Evolutionary conservation across 352 stramenopile genomes (phyloP).

Genomic region (Phytopythium mirpurense): DNA sequence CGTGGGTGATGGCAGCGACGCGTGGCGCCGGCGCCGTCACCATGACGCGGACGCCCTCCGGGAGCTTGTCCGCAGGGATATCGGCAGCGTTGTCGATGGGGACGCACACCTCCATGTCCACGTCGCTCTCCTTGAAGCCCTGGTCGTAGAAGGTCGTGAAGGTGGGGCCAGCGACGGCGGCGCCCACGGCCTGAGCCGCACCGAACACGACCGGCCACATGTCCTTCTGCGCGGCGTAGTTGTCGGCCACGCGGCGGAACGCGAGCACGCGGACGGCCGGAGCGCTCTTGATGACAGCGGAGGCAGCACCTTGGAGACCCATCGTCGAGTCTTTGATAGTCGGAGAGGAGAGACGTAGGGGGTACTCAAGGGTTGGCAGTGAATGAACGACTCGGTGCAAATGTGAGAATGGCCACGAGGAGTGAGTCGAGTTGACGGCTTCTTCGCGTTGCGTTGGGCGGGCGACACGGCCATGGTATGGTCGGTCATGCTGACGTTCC

Average conservation of each 20-base stretch:
- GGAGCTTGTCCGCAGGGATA: constrained; percentile 8
- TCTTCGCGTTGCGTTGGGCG: too few relatives aligned
- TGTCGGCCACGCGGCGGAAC: constrained; percentile 22
- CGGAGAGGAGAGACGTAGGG: too few relatives aligned
- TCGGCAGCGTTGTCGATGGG: constrained; percentile 20
- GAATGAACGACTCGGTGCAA: too few relatives aligned
- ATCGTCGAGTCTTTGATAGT: too few relatives aligned
- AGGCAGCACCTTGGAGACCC: too few relatives aligned
- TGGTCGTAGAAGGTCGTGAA: constrained; percentile 40
- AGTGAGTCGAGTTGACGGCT: too few relatives aligned
- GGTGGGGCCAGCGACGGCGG: constrained; percentile 16
- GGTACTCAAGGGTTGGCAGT: too few relatives aligned
- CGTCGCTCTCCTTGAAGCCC: constrained; percentile 29
- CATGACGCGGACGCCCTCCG: constrained; percentile 18
- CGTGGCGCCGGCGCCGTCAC: constrained; percentile 14
- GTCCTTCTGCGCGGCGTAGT: constrained; percentile 26
- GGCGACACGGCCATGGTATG: too few relatives aligned
- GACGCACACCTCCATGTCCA: constrained; percentile 49
- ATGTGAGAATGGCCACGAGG: too few relatives aligned
- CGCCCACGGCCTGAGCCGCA: constrained; percentile 15
- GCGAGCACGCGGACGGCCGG: constrained; percentile 15
- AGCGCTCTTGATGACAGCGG: constrained; percentile 28
- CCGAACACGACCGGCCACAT: constrained; percentile 26
- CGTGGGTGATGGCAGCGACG: constrained; percentile 29
- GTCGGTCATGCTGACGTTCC: too few relatives aligned